Conservation (phyloP, 768 basidiomycete species). For the Kwoniella sp. region DNA sequence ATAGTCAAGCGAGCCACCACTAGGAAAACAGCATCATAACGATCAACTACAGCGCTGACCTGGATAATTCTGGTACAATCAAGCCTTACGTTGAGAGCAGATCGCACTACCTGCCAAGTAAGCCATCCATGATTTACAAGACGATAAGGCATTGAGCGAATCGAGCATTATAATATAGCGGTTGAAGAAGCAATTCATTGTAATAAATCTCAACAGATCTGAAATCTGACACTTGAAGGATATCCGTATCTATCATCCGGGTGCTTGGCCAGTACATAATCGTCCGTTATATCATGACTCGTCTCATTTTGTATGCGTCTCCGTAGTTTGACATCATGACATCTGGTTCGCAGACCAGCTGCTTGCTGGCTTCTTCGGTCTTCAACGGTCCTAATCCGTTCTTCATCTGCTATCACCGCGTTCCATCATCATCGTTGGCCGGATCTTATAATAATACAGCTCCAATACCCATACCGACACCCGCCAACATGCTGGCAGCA, state of each 20-base stretch:
- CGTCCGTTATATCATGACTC: not conserved
- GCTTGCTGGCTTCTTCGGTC: not conserved
- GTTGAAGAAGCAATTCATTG: too few relatives aligned
- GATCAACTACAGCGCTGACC: too few relatives aligned
- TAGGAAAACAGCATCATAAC: too few relatives aligned
- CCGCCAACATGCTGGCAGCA: not conserved
- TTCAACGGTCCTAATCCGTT: not conserved
- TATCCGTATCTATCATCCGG: not conserved
- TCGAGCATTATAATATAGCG: too few relatives aligned
- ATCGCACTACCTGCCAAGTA: too few relatives aligned
- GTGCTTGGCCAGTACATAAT: not conserved
- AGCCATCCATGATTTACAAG: too few relatives aligned
- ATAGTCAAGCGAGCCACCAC: too few relatives aligned
- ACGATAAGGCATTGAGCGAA: too few relatives aligned
- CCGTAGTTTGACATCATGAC: not conserved
- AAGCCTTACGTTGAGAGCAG: too few relatives aligned
- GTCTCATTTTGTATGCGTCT: not conserved
- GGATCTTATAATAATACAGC: not conserved
- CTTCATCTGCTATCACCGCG: not conserved
- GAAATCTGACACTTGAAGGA: too few relatives aligned
- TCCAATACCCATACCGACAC: constrained; percentile 13
- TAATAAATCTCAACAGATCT: too few relatives aligned
- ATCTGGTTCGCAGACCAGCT: constrained; percentile 22
- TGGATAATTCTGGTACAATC: too few relatives aligned
- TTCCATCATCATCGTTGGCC: not conserved